Evolutionary conservation across 352 stramenopile species (phyloP).

Genomic region (Phytophthora palmivora): DNA sequence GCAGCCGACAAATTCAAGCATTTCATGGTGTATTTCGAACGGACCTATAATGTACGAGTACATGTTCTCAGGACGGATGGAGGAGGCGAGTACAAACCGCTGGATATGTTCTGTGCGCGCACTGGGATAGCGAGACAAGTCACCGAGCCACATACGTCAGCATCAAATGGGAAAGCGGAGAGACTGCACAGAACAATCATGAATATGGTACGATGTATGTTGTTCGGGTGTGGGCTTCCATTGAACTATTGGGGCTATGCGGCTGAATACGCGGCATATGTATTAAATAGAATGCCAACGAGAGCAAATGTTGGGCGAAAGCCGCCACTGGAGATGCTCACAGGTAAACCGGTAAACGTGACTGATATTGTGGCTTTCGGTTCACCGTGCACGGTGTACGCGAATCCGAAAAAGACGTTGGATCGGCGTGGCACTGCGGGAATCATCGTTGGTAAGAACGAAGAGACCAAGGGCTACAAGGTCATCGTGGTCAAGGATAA

Average conservation of each 20-base stretch:
- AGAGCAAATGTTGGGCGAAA: too few relatives aligned
- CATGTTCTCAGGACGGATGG: slow-evolving; percentile 20
- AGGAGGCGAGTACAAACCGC: slow-evolving; percentile 31
- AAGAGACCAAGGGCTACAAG: slow-evolving; percentile 1
- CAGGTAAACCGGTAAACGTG: too few relatives aligned
- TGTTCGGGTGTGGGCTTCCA: too few relatives aligned
- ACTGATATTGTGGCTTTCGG: too few relatives aligned
- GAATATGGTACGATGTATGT: slow-evolving; percentile 37
- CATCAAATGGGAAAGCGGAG: slow-evolving; percentile 41
- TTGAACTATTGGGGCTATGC: too few relatives aligned
- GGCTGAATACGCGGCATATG: too few relatives aligned
- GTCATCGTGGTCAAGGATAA: background rate
- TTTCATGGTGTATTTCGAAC: slow-evolving; percentile 18
- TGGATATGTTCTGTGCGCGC: slow-evolving; percentile 32
- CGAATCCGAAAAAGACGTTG: background rate
- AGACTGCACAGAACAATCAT: background rate
- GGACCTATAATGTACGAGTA: slow-evolving; percentile 6
- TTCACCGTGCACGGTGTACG: background rate
- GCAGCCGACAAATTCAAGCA: slow-evolving; percentile 14
- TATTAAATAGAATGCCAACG: background rate
- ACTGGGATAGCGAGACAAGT: slow-evolving; percentile 19
- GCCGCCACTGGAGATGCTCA: too few relatives aligned
- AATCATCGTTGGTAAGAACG: background rate
- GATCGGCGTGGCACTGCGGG: background rate
- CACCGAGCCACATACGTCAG: slow-evolving; percentile 25